Evolutionary conservation across 2,329 filamentous ascomycete species (phyloP), one percentile per base, ranked within the genome.

Genomic region (Aschersonia sp.): DNA sequence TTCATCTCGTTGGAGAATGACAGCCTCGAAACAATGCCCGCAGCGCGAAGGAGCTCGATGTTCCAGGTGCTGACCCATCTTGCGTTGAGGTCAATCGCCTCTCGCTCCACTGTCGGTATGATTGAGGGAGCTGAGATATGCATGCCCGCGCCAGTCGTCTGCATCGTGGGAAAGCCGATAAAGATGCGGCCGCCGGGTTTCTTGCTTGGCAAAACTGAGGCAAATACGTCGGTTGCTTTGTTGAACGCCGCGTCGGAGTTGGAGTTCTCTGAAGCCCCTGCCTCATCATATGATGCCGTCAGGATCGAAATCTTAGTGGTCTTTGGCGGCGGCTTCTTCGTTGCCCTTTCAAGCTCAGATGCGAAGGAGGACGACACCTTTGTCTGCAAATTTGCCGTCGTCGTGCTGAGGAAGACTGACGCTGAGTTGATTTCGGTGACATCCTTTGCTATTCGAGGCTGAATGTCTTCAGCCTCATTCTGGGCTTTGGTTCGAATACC

Each of bases 31-130:
- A 94, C 82, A 54, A 98, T 88, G 41, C 92, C 92, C 14, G 90
- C 87, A 32, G 89, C 85, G 42, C 90, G 79, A 40, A 98, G 72
- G 72, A 98, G 86, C 61, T 97, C 92, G 29, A 87, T 74, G 57
- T 98, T 98, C 94, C 92, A 98, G 12, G 82, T 87, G 52, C 88
- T 83, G 12, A 98, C 90, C 72, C 88, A 95, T 48, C 89, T 80
- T 12, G 92, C 94, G 61, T 98, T 97, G 52, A 98, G 72, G 63
- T 98, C 92, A 49, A 98, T 95, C 47, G 87, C 92, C 61, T 98
- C 92, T 60, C 92, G 81, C 64, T 98, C 92, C 2, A 98, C 94
- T 0, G 92, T 98, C 0, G 92, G 92, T 49, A 98, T 98, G 11
- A 98, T 82, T 0, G 90, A 96, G 1, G 89, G 92, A 0, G 92